A percentile compares a stretch with the other conserved stretches of the same genome.
These are phyloP conservation scores for Sugiyamaella marilandica DNA, from an alignment of 805 yeast species.

Conservation along the genomic window DNA sequence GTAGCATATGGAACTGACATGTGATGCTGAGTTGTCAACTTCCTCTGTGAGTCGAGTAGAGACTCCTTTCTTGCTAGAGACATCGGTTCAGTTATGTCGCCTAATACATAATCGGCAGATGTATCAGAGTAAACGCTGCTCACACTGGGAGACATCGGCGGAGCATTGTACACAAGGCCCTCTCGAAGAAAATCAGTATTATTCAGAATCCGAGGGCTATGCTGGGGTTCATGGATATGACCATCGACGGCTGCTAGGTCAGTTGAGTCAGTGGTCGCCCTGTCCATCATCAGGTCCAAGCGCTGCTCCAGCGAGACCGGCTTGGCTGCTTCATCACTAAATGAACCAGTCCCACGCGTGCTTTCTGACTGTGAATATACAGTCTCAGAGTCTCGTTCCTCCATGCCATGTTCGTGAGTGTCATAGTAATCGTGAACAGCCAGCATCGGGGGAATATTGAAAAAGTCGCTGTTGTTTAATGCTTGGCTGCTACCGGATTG, in stretches of 20 bases:
- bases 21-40: constrained; percentile 24
- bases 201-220: background rate
- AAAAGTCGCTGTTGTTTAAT: background rate
- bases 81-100: constrained; percentile 1
- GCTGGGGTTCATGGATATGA: background rate
- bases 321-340: background rate
- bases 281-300: constrained; percentile 5
- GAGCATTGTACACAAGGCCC: background rate
- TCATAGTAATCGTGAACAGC: constrained; percentile 1
- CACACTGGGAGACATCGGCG: constrained; percentile 10
- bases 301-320: constrained; percentile 2
- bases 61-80: constrained; percentile 30
- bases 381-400: background rate
- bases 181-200: background rate
- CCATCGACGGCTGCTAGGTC: background rate
- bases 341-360: background rate
- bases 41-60: constrained; percentile 30
- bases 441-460: background rate
- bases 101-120: constrained; percentile 2
- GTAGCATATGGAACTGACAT: constrained; percentile 11
- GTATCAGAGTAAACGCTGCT: constrained; percentile 17
- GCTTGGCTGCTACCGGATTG: constrained; percentile 2
- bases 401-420: too few relatives aligned
- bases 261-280: background rate
- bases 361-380: background rate